Base-by-base conservation (phyloP, 2,329 filamentous ascomycete species). In the Penicillium palitans region DNA sequence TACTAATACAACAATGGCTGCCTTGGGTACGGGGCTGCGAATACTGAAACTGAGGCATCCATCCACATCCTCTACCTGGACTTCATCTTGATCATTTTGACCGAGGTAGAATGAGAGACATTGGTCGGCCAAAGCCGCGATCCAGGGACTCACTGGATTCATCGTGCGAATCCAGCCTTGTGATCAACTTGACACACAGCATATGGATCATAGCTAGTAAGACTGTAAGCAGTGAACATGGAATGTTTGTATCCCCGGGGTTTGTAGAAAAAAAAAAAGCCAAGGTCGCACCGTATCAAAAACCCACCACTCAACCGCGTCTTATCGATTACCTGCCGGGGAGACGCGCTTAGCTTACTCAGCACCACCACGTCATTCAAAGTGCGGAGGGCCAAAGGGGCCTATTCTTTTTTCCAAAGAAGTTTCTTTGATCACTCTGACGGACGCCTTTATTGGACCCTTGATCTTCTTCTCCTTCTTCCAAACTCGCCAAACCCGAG, bases 351-450 rank as follows among this genome's bases (percentile, higher is more conserved):
- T 27, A 3, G 57, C 52, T 62, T 52, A 58, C 59, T 63, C 58
- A 66, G 67, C 68, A 61, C 55, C 69, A 60, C 63, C 69, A 70
- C 72, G 69, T 72, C 69, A 74, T 68, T 69, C 63, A 57, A 51
- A 42, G 44, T 59, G 61, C 60, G 63, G 63, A 65, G 62, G 56
- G 53, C 40, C 40, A 47, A 54, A 52, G 50, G 51, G 46, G 46
- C 55, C 49, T 52, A 41, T 35, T 51, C 39, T 31, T 44, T 45
- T 47, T 49, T 25, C 5, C 19, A 40, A 42, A 48, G 17, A 50
- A n/a, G n/a, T n/a, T 42, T 48, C 39, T 33, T 35, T 45, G 24
- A 52, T 41, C 37, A 42, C 19, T 40, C 37, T 37, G 17, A 52
- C 49, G 39, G 49, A 29, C 37, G 19, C 25, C 57, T 25, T 37